Evolutionary conservation across 2,329 filamentous ascomycete genomes (phyloP).

Genomic region (Aspergillus persii): DNA sequence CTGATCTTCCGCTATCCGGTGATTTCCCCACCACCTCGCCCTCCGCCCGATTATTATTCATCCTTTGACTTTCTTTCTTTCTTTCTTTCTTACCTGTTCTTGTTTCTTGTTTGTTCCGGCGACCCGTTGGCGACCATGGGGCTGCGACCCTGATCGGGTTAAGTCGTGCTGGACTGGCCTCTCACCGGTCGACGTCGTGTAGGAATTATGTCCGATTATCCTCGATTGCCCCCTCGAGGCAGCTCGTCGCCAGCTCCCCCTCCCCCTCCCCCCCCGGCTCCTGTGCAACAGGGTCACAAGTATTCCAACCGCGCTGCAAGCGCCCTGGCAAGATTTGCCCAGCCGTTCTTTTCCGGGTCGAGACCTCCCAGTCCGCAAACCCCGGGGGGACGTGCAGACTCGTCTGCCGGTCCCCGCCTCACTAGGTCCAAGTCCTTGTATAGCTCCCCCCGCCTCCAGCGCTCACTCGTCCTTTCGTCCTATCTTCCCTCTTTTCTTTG

Average conservation of each 20-base stretch:
- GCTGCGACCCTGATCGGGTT: slow-evolving; percentile 19
- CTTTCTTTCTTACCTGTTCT: slow-evolving; percentile 1
- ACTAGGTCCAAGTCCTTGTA: slow-evolving; percentile 42
- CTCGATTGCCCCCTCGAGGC: slow-evolving; percentile 25
- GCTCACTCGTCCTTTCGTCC: neutral
- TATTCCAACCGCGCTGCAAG: slow-evolving; percentile 47
- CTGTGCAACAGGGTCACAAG: slow-evolving; percentile 34
- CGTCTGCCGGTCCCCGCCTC: slow-evolving; percentile 28
- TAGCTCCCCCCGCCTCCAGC: slow-evolving; percentile 17
- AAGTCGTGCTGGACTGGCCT: slow-evolving; percentile 16
- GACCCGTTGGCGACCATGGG: slow-evolving; percentile 13
- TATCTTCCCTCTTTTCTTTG: slow-evolving; percentile 12
- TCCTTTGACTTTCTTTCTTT: neutral
- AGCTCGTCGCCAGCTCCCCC: slow-evolving; percentile 31
- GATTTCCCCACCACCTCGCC: neutral
- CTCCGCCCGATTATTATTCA: neutral
- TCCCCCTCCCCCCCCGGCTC: slow-evolving; percentile 37
- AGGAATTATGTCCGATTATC: slow-evolving; percentile 30
- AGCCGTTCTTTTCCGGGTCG: slow-evolving; percentile 55
- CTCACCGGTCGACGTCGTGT: neutral
- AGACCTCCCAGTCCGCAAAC: slow-evolving; percentile 53
- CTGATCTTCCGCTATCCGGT: no score
- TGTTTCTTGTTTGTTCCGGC: neutral
- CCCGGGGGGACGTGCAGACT: slow-evolving; percentile 31
- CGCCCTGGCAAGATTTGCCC: slow-evolving; percentile 52